These are phyloP conservation scores for Boletus holoroseus DNA, from an alignment of 1,284 basidiomycete genomes.

Conservation along the genomic window DNA sequence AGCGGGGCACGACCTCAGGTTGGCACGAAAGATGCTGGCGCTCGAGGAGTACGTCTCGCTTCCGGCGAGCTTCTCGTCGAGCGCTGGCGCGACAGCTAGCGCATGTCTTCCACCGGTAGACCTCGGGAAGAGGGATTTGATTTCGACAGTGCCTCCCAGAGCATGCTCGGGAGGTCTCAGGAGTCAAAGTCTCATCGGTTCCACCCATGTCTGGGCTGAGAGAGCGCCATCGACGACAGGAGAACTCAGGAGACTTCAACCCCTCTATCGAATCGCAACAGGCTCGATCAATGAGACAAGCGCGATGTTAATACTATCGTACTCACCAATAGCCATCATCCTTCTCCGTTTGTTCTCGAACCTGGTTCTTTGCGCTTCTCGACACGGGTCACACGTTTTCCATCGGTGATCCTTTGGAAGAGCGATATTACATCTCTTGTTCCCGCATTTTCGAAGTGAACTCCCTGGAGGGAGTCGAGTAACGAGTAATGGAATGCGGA, in stretches of 20 bases:
- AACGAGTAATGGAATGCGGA: conserved; percentile 24
- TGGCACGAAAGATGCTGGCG: no score
- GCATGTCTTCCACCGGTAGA: conserved; percentile 26
- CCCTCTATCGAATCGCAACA: conserved; percentile 1
- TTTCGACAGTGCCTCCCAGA: conserved; percentile 6
- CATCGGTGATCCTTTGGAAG: conserved; percentile 29
- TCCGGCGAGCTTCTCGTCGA: conserved; percentile 9
- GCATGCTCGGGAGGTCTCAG: conserved; percentile 16
- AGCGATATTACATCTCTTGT: conserved; percentile 25
- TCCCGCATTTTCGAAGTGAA: conserved; percentile 19
- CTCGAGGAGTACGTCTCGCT: not conserved
- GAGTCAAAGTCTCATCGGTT: not conserved
- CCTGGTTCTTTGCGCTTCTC: conserved; percentile 26
- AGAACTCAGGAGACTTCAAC: not conserved
- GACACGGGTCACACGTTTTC: conserved; percentile 37
- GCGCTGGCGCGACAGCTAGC: conserved; percentile 16
- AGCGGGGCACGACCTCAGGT: conserved; percentile 12
- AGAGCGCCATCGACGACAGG: conserved; percentile 4
- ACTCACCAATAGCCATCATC: conserved; percentile 12
- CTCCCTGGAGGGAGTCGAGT: conserved; percentile 13
- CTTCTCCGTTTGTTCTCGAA: conserved; percentile 7
- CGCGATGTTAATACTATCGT: no score
- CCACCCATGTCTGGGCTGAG: conserved; percentile 8
- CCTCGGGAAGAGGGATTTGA: conserved; percentile 7
- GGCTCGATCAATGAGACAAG: not conserved